phyloP scores from a whole-genome alignment of 106 monocot species.

The Acorus gramineus region DNA sequence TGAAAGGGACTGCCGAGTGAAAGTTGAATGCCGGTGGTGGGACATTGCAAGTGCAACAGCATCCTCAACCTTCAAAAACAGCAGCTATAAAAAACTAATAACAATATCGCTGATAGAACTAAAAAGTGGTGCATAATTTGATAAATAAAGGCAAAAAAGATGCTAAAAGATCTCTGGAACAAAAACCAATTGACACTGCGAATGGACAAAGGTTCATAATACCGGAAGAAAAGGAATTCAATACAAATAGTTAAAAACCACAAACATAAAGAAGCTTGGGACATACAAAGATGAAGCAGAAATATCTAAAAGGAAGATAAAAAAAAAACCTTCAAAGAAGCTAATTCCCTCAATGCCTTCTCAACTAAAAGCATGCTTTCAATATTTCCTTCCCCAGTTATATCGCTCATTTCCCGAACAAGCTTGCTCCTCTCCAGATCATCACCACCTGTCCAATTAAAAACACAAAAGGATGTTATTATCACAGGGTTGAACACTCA shows the following conservation, averaged over 20 bases:
- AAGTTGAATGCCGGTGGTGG: constrained; percentile 46
- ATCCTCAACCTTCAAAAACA: constrained; percentile 80
- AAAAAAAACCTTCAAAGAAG: constrained; percentile 60
- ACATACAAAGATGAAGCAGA: no score
- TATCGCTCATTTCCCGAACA: constrained; percentile 63
- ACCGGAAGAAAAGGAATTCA: background rate
- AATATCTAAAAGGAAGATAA: background rate
- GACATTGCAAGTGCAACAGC: constrained; percentile 70
- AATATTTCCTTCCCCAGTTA: constrained; percentile 86
- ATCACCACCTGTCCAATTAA: constrained; percentile 29
- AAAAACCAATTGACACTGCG: no score
- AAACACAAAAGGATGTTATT: background rate
- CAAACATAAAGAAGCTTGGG: no score
- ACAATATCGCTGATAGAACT: no score
- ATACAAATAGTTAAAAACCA: no score
- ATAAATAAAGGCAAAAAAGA: constrained; percentile 3
- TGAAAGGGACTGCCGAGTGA: constrained; percentile 57
- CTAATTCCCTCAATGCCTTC: constrained; percentile 81
- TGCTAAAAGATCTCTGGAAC: background rate
- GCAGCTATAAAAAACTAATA: background rate
- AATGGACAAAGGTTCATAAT: background rate
- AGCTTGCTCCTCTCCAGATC: constrained; percentile 39
- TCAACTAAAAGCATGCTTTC: constrained; percentile 95
- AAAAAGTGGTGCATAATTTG: no score
- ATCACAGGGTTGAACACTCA: no score